phyloP scores from a whole-genome alignment of 768 basidiomycete species.

The Coprinellus micaceus region DNA sequence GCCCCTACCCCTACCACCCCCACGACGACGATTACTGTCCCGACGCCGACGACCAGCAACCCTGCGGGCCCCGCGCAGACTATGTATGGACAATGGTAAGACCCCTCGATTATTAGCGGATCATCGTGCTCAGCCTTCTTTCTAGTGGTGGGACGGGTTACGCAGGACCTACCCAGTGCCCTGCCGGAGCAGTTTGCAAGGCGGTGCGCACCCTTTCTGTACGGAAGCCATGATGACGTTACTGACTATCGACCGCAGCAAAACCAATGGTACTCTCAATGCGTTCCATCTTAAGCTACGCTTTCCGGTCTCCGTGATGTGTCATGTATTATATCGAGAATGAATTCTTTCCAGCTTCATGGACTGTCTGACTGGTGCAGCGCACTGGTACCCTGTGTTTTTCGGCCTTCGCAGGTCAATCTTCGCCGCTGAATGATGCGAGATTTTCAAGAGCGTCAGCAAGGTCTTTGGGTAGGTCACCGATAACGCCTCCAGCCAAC shows the following conservation, averaged over 20 bases:
- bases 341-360: too few species aligned
- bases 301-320: too few species aligned
- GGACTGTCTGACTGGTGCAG: too few species aligned
- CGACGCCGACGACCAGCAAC: neutral
- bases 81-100: slow-evolving; percentile 4
- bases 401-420: too few species aligned
- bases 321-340: too few species aligned
- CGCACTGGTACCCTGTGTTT: too few species aligned
- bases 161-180: slow-evolving; percentile 1
- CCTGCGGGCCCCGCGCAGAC: neutral
- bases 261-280: slow-evolving; percentile 8
- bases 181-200: slow-evolving; percentile 2
- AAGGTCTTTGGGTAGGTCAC: too few species aligned
- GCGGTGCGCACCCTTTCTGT: neutral
- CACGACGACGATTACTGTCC: neutral
- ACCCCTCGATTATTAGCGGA: neutral
- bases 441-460: too few species aligned
- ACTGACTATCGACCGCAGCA: too few species aligned
- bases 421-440: too few species aligned
- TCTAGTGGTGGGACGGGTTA: slow-evolving; percentile 3
- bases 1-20: neutral
- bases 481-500: too few species aligned
- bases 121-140: neutral
- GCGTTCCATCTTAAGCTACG: neutral
- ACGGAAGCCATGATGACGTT: too few species aligned